Percentiles rank a stretch among this genome's conserved stretches.
Evolutionary conservation across 2,329 filamentous ascomycete species (phyloP).

Genomic region (Fusarium sp.): DNA sequence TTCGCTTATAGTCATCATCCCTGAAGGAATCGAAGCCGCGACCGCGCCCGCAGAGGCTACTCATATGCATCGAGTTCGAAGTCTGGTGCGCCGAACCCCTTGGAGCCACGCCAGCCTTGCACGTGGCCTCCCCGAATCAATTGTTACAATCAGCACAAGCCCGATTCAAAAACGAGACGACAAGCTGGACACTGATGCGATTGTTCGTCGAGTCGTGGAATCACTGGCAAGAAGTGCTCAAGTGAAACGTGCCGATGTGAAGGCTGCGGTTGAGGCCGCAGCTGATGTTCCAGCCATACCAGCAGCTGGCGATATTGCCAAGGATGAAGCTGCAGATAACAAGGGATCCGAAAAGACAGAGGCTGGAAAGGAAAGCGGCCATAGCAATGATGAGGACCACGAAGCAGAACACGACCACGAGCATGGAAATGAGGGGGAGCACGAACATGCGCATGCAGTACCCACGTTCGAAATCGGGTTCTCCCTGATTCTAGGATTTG

Average conservation of each 20-base stretch:
- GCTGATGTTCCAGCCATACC: slow-evolving; percentile 34
- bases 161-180: slow-evolving; percentile 16
- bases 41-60: slow-evolving; percentile 67
- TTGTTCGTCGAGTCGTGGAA: slow-evolving; percentile 36
- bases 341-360: slow-evolving; percentile 28
- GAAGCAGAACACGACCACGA: slow-evolving; percentile 51
- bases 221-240: slow-evolving; percentile 9
- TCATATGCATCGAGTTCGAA: slow-evolving; percentile 56
- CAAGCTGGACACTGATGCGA: slow-evolving; percentile 26
- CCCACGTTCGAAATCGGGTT: slow-evolving; percentile 86
- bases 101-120: slow-evolving; percentile 48
- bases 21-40: slow-evolving; percentile 93
- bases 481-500: slow-evolving; percentile 87
- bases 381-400: slow-evolving; percentile 52
- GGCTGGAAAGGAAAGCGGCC: slow-evolving; percentile 37
- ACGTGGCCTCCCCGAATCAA: slow-evolving; percentile 45
- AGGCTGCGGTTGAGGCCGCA: slow-evolving; percentile 32
- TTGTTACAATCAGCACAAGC: slow-evolving; percentile 36
- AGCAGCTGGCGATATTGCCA: slow-evolving; percentile 20
- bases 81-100: slow-evolving; percentile 52
- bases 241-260: slow-evolving; percentile 31
- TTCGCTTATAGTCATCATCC: slow-evolving; percentile 96
- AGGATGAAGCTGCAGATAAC: slow-evolving; percentile 13
- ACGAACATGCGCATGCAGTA: slow-evolving; percentile 57
- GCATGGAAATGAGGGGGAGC: slow-evolving; percentile 53